phyloP scores from a whole-genome alignment of 176 grass and related monocot genomes.

The Rhynchospora pubera region DNA sequence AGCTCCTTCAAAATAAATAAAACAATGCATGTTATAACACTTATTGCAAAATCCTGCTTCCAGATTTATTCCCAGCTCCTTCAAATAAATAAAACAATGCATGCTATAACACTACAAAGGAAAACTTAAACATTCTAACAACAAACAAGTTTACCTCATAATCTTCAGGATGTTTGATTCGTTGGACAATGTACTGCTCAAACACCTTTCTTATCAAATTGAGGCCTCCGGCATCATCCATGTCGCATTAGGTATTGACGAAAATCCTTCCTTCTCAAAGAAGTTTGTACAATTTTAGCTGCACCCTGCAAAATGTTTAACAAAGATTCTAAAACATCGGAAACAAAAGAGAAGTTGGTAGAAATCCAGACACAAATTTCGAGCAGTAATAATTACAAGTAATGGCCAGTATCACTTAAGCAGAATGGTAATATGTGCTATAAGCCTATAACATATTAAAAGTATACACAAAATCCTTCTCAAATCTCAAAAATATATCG shows the following conservation, averaged over 20 bases:
- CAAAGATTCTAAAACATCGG: neutral
- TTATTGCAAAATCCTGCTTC: conserved; percentile 79
- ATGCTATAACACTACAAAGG: conserved; percentile 6
- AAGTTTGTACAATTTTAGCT: conserved; percentile 84
- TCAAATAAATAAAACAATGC: neutral
- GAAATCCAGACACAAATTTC: neutral
- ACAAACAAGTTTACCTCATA: conserved; percentile 55
- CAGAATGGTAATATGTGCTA: no score
- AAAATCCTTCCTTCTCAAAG: conserved; percentile 99
- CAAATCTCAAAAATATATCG: no score
- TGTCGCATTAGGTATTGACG: conserved; percentile 81
- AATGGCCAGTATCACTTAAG: neutral
- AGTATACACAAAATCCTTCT: no score
- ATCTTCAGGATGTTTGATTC: conserved; percentile 73
- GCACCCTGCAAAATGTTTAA: conserved; percentile 48
- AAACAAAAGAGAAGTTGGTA: neutral
- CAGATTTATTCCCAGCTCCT: conserved; percentile 78
- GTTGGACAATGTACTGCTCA: conserved; percentile 66
- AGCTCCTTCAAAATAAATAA: conserved; percentile 37
- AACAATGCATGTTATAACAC: conserved; percentile 22
- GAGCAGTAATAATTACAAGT: neutral
- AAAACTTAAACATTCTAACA: neutral
- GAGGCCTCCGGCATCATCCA: conserved; percentile 93
- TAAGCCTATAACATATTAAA: no score
- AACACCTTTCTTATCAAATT: conserved; percentile 69